Evolutionary conservation across 2,329 filamentous ascomycete genomes (phyloP).

Genomic region (Fusarium heterosporum): DNA sequence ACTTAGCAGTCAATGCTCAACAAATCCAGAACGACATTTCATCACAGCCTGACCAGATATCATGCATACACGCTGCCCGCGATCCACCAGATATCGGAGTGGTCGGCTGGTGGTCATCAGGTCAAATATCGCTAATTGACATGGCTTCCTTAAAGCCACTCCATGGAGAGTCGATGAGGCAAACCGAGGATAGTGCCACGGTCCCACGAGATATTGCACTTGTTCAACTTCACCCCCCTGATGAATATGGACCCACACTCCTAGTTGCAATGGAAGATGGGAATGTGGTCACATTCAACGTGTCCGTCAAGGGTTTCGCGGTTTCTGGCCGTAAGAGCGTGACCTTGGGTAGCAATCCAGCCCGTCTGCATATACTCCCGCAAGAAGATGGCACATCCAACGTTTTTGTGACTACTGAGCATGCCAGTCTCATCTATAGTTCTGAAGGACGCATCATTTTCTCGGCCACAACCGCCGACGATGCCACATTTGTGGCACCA

Average conservation of each 20-base stretch:
- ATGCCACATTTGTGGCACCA: conserved; percentile 82
- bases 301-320: conserved; percentile 70
- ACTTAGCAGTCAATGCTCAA: conserved; percentile 69
- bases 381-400: conserved; percentile 75
- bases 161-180: conserved; percentile 71
- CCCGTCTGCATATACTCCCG: conserved; percentile 82
- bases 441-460: conserved; percentile 89
- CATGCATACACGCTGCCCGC: conserved; percentile 82
- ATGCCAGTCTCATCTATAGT: conserved; percentile 92
- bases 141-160: conserved; percentile 74
- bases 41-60: conserved; percentile 75
- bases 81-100: conserved; percentile 75
- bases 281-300: conserved; percentile 84
- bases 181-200: conserved; percentile 74
- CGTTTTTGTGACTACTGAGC: conserved; percentile 93
- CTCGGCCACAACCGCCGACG: conserved; percentile 91
- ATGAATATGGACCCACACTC: conserved; percentile 73
- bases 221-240: conserved; percentile 77
- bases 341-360: conserved; percentile 86
- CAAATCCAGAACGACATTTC: conserved; percentile 65
- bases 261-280: conserved; percentile 94
- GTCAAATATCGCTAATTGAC: conserved; percentile 79
- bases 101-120: conserved; percentile 89
- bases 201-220: conserved; percentile 86
- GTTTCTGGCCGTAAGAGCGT: conserved; percentile 83